phyloP scores from a whole-genome alignment of 805 yeast genomes.

The Komagataella pastoris region DNA sequence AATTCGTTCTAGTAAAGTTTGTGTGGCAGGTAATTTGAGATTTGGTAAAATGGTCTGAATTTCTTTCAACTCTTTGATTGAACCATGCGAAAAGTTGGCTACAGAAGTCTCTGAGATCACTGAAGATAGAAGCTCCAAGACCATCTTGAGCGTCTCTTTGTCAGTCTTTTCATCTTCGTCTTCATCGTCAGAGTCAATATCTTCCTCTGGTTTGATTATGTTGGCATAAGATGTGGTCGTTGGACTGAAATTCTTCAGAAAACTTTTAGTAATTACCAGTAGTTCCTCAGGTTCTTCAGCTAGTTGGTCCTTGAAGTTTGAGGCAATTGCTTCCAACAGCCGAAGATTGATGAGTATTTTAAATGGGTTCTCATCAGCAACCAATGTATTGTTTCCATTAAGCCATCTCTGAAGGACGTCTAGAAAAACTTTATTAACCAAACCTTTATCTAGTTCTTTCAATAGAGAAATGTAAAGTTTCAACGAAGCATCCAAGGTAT shows the following conservation, averaged over 20 bases:
- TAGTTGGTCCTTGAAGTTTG: slow-evolving; percentile 41
- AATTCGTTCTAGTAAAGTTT: slow-evolving; percentile 19
- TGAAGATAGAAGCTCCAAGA: slow-evolving; percentile 24
- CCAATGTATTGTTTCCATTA: slow-evolving; percentile 5
- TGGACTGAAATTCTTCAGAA: slow-evolving; percentile 3
- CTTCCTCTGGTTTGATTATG: slow-evolving; percentile 8
- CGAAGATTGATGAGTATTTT: slow-evolving; percentile 44
- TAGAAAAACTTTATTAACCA: slow-evolving; percentile 34
- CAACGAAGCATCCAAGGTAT: slow-evolving; percentile 28
- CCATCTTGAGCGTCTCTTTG: slow-evolving; percentile 16
- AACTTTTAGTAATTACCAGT: slow-evolving; percentile 12
- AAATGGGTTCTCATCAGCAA: slow-evolving; percentile 33
- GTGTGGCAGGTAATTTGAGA: slow-evolving; percentile 6
- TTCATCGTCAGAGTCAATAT: slow-evolving; percentile 27
- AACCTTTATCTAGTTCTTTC: slow-evolving; percentile 31
- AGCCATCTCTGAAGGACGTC: slow-evolving; percentile 51
- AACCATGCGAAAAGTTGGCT: not conserved
- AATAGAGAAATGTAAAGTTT: slow-evolving; percentile 30
- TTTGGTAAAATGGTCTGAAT: slow-evolving; percentile 5
- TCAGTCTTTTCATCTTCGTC: slow-evolving; percentile 17
- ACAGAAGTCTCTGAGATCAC: slow-evolving; percentile 17
- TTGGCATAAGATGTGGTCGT: not conserved
- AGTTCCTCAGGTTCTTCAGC: slow-evolving; percentile 45
- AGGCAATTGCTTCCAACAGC: slow-evolving; percentile 48
- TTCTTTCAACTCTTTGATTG: slow-evolving; percentile 5